A percentile compares a stretch with the other conserved stretches of the same genome.
phyloP scores from a whole-genome alignment of 73 alveolate genomes.

The Blepharisma japonicum region DNA sequence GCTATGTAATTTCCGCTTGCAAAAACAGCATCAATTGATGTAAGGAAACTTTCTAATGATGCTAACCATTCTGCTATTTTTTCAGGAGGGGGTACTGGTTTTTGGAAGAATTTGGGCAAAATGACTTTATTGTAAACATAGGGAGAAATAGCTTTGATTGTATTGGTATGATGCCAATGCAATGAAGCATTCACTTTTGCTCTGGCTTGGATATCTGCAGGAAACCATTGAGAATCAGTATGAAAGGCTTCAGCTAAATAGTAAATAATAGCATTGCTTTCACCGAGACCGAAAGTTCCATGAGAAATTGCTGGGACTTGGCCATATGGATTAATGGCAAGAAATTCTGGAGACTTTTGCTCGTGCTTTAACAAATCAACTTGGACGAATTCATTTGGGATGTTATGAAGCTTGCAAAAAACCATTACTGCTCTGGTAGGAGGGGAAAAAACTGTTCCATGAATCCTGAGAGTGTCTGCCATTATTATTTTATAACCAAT shows the following conservation, averaged over 20 bases:
- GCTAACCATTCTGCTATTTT: not conserved
- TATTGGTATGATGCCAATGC: conserved; percentile 58
- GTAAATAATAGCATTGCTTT: conserved; percentile 62
- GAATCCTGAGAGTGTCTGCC: not conserved
- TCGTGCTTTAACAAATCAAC: conserved; percentile 41
- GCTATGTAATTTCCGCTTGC: not conserved
- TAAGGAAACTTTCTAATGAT: not conserved
- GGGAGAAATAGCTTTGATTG: conserved; percentile 33
- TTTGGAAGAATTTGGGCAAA: not conserved
- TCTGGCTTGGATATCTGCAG: conserved; percentile 40
- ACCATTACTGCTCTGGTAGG: conserved; percentile 56
- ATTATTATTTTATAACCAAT: not conserved
- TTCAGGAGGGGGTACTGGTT: not conserved
- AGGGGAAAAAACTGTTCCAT: conserved; percentile 29
- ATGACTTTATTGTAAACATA: not conserved
- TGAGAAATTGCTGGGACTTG: conserved; percentile 61
- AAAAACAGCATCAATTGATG: not conserved
- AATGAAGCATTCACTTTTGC: conserved; percentile 41
- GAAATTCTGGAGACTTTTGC: conserved; percentile 40
- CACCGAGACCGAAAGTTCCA: conserved; percentile 44
- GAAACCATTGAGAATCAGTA: conserved; percentile 64
- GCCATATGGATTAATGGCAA: conserved; percentile 41
- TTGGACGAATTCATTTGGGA: conserved; percentile 35
- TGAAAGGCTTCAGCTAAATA: conserved; percentile 43
- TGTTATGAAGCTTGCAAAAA: conserved; percentile 49